Conservation (phyloP, 345 rosid species). For the Ailanthus altissimus region DNA sequence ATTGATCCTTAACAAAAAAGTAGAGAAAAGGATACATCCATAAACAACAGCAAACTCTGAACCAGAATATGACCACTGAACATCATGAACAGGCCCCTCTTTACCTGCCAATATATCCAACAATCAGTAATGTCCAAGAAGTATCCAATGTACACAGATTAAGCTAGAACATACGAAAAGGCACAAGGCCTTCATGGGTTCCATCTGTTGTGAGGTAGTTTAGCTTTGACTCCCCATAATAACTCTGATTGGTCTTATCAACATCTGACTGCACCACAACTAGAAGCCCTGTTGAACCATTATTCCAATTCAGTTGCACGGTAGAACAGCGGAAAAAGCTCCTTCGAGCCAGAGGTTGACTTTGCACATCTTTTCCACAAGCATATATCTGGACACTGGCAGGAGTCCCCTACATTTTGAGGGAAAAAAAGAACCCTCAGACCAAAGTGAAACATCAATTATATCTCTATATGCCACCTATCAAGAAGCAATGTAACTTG, state of each 20-base stretch:
- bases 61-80: slow-evolving; percentile 92
- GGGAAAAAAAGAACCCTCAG: not conserved
- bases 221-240: slow-evolving; percentile 91
- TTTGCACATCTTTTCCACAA: slow-evolving; percentile 60
- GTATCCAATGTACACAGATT: slow-evolving; percentile 2
- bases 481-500: not conserved
- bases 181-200: slow-evolving; percentile 81
- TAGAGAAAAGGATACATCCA: slow-evolving; percentile 83
- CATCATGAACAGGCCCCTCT: slow-evolving; percentile 98
- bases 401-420: slow-evolving; percentile 67
- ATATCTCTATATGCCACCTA: not conserved
- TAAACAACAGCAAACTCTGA: slow-evolving; percentile 93
- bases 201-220: slow-evolving; percentile 89
- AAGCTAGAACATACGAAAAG: slow-evolving; percentile 68
- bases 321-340: slow-evolving; percentile 88
- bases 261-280: slow-evolving; percentile 89
- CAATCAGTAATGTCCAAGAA: slow-evolving; percentile 32
- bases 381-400: slow-evolving; percentile 91
- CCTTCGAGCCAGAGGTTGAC: slow-evolving; percentile 74
- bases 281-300: slow-evolving; percentile 85
- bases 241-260: slow-evolving; percentile 94
- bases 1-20: not conserved
- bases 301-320: slow-evolving; percentile 83
- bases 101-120: slow-evolving; percentile 59
- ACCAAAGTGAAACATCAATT: not conserved